Percentiles rank a stretch among this genome's conserved stretches.
Evolutionary conservation across 345 rosid species (phyloP).

Genomic region (Citrus trifoliata): DNA sequence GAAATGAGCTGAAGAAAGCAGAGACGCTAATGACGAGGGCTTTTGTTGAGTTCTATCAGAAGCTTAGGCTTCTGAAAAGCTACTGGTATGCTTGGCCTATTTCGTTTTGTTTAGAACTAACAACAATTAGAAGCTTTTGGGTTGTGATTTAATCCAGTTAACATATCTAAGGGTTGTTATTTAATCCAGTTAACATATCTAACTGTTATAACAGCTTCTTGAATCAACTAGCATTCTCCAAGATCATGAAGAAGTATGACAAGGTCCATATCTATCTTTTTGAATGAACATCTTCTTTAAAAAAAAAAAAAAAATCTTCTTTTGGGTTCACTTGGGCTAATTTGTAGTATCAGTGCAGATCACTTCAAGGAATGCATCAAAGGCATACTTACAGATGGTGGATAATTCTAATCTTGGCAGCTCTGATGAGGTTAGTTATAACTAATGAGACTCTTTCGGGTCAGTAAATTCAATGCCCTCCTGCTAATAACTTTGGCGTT

Average conservation of each 20-base stretch:
- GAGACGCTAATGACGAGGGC: constrained; percentile 47
- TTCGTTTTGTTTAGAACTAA: neutral
- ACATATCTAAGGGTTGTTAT: neutral
- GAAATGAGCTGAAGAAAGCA: constrained; percentile 37
- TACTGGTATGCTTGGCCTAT: constrained; percentile 36
- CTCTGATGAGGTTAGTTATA: constrained; percentile 57
- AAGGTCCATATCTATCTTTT: constrained; percentile 40
- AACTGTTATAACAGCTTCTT: constrained; percentile 44
- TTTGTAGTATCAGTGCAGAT: constrained; percentile 31
- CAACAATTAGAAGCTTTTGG: neutral
- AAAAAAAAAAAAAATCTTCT: neutral
- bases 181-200: neutral
- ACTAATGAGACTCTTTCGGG: neutral
- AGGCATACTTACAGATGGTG: constrained; percentile 58
- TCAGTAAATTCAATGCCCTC: neutral
- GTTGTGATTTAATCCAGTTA: neutral
- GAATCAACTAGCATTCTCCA: constrained; percentile 71
- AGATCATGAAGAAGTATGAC: constrained; percentile 88
- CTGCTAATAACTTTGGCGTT: neutral
- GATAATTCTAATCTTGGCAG: constrained; percentile 66
- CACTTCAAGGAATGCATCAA: constrained; percentile 57
- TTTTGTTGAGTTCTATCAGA: constrained; percentile 50
- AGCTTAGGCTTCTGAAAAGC: constrained; percentile 58
- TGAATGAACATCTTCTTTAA: neutral
- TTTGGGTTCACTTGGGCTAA: neutral